These are phyloP conservation scores for Ilyonectria mors-panacis DNA, from an alignment of 2,329 filamentous ascomycete species.

Conservation along the genomic window DNA sequence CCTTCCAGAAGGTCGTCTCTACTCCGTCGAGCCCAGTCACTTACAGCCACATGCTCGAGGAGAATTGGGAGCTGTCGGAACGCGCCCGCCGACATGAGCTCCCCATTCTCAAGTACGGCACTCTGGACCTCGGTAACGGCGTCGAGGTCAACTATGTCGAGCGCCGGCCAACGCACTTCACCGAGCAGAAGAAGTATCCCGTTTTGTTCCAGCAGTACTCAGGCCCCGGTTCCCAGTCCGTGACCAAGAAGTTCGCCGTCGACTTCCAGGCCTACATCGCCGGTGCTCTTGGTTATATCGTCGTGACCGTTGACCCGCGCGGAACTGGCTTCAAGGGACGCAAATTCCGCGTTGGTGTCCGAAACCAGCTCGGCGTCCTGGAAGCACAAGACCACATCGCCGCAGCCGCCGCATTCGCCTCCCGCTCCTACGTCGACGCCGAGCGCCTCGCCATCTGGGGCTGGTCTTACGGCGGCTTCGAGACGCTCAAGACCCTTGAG, in stretches of 20 bases:
- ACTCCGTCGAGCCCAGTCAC: constrained; percentile 78
- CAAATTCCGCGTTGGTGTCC: constrained; percentile 83
- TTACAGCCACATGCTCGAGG: constrained; percentile 82
- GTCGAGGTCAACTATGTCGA: constrained; percentile 82
- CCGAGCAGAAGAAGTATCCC: constrained; percentile 87
- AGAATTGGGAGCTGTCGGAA: constrained; percentile 79
- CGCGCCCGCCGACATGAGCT: constrained; percentile 84
- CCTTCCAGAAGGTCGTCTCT: constrained; percentile 91
- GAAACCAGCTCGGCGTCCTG: constrained; percentile 86
- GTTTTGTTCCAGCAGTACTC: constrained; percentile 97
- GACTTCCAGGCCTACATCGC: constrained; percentile 95
- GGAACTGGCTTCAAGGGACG: constrained; percentile 94
- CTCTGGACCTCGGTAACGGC: constrained; percentile 83
- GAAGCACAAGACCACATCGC: constrained; percentile 94
- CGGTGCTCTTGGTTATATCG: constrained; percentile 88
- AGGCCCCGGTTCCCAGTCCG: constrained; percentile 92
- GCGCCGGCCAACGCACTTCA: constrained; percentile 90
- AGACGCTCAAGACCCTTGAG: constrained; percentile 95
- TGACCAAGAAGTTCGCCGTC: constrained; percentile 83
- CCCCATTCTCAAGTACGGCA: constrained; percentile 86
- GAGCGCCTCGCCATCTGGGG: constrained; percentile 94
- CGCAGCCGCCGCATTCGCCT: constrained; percentile 86
- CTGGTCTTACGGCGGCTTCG: constrained; percentile 97
- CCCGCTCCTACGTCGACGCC: constrained; percentile 86
- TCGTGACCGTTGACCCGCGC: constrained; percentile 93